Evolutionary conservation across 2,329 filamentous ascomycete genomes (phyloP), one percentile per base, ranked within the genome.

Genomic region (Knufia petricola): DNA sequence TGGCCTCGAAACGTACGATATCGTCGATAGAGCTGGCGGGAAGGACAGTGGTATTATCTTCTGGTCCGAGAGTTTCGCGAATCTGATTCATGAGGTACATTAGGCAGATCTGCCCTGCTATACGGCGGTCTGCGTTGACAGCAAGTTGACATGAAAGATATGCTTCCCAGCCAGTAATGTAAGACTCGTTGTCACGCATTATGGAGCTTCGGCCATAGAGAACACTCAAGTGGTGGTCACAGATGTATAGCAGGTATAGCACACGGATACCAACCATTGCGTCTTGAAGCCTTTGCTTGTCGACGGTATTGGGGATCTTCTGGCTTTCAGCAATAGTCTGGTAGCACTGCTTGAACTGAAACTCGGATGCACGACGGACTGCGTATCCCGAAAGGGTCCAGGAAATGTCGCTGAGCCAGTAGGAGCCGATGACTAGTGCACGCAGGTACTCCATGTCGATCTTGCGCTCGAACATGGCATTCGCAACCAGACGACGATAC

Each of bases 341-440:
- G 48, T 68, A 70, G 43, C 62, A 69, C 46, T 68, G 67, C 37
- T 69, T 66, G 20, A 70, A 58, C 37, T 65, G 66, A 28, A 64
- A 66, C 50, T 70, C 67, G 3, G 66, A 70, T 4, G 69, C 67
- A 37, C 67, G 59, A 15, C 69, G 64, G 39, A 71, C 67, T 1
- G 67, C 67, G 54, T 69, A 66, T 2, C 67, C 67, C n/a, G 63
- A 66, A 3, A 71, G 56, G 2, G 64, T 70, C 62, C 68, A 68
- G 1, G 67, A 69, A 13, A 76, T 69, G 56, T 78, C 73, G 19
- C 71, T 71, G 7, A 78, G 66, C 75, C 75, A 78, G 54, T 76
- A 77, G 3, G 73, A 71, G 6, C 69, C 74, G 37, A 77, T 72
- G 52, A 74, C 76, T 41, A 78, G 60, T 2, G 72, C 75, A 26